Conservation (phyloP, 2,329 filamentous ascomycete species). For the Fusarium sp. region DNA sequence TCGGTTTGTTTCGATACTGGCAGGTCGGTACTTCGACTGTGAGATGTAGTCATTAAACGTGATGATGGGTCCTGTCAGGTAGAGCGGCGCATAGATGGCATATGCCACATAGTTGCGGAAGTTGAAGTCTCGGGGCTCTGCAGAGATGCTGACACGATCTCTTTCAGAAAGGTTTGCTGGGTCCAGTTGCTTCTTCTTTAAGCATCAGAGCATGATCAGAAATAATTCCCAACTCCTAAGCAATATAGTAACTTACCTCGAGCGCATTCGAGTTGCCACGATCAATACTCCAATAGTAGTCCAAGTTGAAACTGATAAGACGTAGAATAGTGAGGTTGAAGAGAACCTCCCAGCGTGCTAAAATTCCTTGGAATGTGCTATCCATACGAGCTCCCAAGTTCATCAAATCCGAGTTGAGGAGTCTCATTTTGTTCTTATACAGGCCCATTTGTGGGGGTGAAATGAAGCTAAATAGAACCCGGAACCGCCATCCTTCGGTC, state of each 20-base stretch:
- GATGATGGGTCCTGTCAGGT: constrained; percentile 90
- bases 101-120: constrained; percentile 93
- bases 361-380: constrained; percentile 78
- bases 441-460: constrained; percentile 51
- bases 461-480: constrained; percentile 68
- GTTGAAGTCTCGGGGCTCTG: constrained; percentile 75
- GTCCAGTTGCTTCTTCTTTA: constrained; percentile 98
- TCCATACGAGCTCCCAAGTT: constrained; percentile 81
- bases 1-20: constrained; percentile 76
- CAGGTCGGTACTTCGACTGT: constrained; percentile 79
- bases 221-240: constrained; percentile 10
- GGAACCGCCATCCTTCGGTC: constrained; percentile 79
- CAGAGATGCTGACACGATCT: constrained; percentile 84
- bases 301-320: constrained; percentile 95
- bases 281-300: constrained; percentile 92
- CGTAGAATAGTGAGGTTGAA: constrained; percentile 96
- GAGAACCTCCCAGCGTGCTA: constrained; percentile 93
- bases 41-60: constrained; percentile 99
- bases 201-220: constrained; percentile 65
- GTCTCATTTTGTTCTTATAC: constrained; percentile 32
- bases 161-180: constrained; percentile 86
- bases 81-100: constrained; percentile 89
- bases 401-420: constrained; percentile 58
- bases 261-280: constrained; percentile 72
- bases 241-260: constrained; percentile 75